Conservation (phyloP, 305 asterid species). For the Solanum hybrid region DNA sequence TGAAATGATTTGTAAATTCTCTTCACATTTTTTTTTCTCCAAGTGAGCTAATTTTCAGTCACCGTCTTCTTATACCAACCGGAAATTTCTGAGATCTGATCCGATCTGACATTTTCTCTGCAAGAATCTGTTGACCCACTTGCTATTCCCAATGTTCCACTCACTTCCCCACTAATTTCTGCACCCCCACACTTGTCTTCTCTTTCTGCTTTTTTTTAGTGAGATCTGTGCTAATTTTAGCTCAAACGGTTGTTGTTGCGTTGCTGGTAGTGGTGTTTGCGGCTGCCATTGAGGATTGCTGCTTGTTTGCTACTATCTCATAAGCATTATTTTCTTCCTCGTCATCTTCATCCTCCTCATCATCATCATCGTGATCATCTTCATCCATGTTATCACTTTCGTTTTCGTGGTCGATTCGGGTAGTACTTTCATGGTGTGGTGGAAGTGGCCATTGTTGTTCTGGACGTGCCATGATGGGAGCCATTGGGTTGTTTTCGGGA, state of each 20-base stretch:
- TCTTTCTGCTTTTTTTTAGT: not conserved
- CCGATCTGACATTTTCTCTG: constrained; percentile 44
- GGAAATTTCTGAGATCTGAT: constrained; percentile 21
- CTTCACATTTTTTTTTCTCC: not conserved
- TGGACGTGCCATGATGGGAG: constrained; percentile 82
- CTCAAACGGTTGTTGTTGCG: constrained; percentile 26
- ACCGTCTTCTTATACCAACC: constrained; percentile 20
- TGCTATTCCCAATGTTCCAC: constrained; percentile 16
- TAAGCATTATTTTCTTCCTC: constrained; percentile 44
- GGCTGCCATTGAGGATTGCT: constrained; percentile 23
- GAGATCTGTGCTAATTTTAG: not conserved
- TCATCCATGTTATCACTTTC: constrained; percentile 1
- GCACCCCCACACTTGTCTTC: constrained; percentile 7
- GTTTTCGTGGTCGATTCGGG: constrained; percentile 17
- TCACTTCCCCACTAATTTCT: constrained; percentile 24
- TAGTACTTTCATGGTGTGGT: constrained; percentile 26
- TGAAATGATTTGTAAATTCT: constrained; percentile 10
- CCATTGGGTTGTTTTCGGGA: constrained; percentile 28
- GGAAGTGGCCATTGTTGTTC: constrained; percentile 87
- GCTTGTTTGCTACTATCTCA: constrained; percentile 61
- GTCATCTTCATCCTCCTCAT: constrained; percentile 40
- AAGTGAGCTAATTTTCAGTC: constrained; percentile 8
- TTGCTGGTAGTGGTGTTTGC: not conserved
- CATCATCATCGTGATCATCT: constrained; percentile 12
- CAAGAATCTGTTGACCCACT: constrained; percentile 38